A percentile compares a stretch with the other conserved stretches of the same genome.
Evolutionary conservation across 148 eudicot genomes (phyloP).

Genomic region (Vaccinium macrocarpon): DNA sequence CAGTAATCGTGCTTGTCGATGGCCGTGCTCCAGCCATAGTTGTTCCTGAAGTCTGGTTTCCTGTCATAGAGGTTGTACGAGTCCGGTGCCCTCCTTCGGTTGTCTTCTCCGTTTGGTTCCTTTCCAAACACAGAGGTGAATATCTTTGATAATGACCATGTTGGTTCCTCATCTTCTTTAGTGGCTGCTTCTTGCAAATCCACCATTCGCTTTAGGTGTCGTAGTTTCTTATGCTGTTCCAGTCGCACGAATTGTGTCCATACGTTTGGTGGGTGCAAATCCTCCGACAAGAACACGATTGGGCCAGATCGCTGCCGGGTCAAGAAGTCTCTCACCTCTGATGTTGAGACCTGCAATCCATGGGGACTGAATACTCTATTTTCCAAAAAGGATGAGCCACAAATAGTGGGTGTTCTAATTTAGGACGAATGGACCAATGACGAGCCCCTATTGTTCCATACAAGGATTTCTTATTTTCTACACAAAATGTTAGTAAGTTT

Average conservation of each 20-base stretch:
- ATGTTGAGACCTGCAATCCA: slow-evolving; percentile 50
- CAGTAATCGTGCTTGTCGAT: slow-evolving; percentile 50
- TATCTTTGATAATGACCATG: slow-evolving; percentile 49
- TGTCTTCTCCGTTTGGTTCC: slow-evolving; percentile 29
- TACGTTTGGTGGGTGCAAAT: slow-evolving; percentile 45
- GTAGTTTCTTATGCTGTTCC: slow-evolving; percentile 36
- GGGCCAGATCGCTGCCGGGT: slow-evolving; percentile 57
- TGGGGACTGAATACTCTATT: background rate
- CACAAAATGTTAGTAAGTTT: background rate
- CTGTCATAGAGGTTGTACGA: slow-evolving; percentile 59
- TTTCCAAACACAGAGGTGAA: slow-evolving; percentile 36
- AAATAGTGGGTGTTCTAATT: background rate
- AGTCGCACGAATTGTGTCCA: slow-evolving; percentile 54
- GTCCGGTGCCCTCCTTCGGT: slow-evolving; percentile 35
- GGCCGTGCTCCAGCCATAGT: slow-evolving; percentile 72
- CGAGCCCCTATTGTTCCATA: background rate
- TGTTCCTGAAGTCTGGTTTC: slow-evolving; percentile 57
- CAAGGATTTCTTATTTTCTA: background rate
- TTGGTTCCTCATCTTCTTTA: slow-evolving; percentile 19
- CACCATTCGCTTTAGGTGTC: slow-evolving; percentile 43
- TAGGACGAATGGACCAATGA: background rate
- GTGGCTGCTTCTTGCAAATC: slow-evolving; percentile 18
- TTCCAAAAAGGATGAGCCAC: background rate
- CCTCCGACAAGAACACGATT: slow-evolving; percentile 49
- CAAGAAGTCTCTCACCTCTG: slow-evolving; percentile 43